Percentiles rank a stretch among this genome's conserved stretches.
These are phyloP conservation scores for Rhodomyrtus psidioides DNA, from an alignment of 441 rosid genomes.

Conservation along the genomic window DNA sequence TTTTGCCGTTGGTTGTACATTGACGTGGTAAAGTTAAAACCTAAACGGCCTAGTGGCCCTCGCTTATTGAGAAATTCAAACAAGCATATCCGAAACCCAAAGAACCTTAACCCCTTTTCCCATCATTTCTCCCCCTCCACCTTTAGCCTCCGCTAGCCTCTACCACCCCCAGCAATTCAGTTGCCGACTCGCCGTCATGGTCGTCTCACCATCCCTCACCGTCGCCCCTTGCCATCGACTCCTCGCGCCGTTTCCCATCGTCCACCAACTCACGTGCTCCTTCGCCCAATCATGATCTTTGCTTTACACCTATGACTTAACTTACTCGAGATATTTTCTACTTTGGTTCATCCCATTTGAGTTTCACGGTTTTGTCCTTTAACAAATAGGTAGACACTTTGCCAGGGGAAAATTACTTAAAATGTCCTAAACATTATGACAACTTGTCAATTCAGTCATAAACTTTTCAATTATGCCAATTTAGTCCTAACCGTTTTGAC, in stretches of 20 bases:
- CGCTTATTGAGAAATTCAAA: not conserved
- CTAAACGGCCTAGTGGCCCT: not conserved
- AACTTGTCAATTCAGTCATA: no score
- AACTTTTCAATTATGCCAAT: no score
- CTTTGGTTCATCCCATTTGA: not conserved
- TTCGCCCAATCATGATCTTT: not conserved
- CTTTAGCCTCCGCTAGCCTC: not conserved
- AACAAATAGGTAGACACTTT: no score
- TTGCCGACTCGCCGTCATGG: no score
- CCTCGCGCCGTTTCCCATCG: not conserved
- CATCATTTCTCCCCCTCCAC: not conserved
- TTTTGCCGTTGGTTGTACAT: not conserved
- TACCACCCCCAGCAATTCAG: not conserved
- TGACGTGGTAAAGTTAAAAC: not conserved
- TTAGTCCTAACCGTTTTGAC: no score
- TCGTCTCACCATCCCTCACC: not conserved
- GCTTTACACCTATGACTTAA: not conserved
- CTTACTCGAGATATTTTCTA: not conserved
- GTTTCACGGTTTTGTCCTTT: no score
- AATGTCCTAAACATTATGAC: no score
- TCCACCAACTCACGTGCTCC: not conserved
- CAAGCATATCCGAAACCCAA: not conserved
- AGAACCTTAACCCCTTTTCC: not conserved
- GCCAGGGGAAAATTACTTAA: no score
- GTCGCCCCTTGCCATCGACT: not conserved